Percentiles rank a stretch among this genome's conserved stretches.
These are phyloP conservation scores for Mrakia gelida DNA, from an alignment of 768 basidiomycete species.

Conservation along the genomic window DNA sequence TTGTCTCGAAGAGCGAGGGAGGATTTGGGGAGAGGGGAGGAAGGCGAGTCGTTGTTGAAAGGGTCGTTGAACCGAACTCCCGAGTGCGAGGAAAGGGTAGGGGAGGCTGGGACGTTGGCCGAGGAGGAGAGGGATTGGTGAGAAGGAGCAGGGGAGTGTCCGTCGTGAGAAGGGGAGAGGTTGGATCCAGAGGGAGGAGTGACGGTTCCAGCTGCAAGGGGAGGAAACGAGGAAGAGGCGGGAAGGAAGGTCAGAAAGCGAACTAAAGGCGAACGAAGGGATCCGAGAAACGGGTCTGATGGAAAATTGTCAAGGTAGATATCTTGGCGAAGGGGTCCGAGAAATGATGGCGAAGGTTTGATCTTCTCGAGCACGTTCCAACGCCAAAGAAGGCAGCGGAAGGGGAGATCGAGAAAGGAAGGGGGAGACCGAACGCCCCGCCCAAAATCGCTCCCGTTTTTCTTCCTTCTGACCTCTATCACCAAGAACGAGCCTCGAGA, in stretches of 20 bases:
- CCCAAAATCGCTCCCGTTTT: neutral
- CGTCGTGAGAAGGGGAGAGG: neutral
- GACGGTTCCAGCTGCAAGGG: neutral
- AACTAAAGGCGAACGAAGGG: neutral
- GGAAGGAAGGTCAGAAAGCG: neutral
- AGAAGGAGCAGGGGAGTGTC: neutral
- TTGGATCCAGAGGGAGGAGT: neutral
- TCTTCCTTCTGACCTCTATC: neutral
- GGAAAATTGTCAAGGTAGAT: neutral
- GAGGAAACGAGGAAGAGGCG: neutral
- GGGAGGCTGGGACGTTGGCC: constrained; percentile 10
- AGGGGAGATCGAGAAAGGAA: neutral
- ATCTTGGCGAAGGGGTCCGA: neutral
- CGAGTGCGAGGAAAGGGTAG: neutral
- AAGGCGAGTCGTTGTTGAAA: constrained; percentile 10
- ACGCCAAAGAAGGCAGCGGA: neutral
- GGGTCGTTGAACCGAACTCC: neutral
- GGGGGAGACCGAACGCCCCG: neutral
- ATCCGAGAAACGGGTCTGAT: neutral
- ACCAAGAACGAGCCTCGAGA: neutral
- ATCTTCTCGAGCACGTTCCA: neutral
- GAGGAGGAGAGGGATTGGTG: neutral
- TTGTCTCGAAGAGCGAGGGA: constrained; percentile 42
- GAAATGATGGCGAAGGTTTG: neutral
- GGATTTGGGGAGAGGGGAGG: neutral